Percentiles rank a stretch among this genome's conserved stretches.
Evolutionary conservation across 192 early-diverging fungal genomes (phyloP).

Genomic region (Coemansia sp.): DNA sequence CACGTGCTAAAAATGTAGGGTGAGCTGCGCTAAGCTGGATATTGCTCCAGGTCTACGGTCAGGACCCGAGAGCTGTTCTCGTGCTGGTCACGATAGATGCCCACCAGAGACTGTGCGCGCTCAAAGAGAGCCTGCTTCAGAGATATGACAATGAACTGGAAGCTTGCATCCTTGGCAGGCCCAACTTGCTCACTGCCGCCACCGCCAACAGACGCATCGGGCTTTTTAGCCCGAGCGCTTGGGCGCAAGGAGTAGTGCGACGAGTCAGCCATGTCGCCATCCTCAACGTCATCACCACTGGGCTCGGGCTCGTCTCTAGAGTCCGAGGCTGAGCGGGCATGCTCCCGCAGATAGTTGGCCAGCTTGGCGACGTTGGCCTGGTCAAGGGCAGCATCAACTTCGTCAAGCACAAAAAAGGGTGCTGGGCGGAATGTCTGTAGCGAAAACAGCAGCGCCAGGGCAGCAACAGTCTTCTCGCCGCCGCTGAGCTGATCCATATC

Average conservation of each 20-base stretch:
- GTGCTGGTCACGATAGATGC: slow-evolving; percentile 91
- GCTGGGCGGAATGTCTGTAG: slow-evolving; percentile 94
- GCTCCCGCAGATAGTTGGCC: slow-evolving; percentile 82
- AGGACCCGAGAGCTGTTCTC: slow-evolving; percentile 79
- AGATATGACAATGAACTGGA: slow-evolving; percentile 98
- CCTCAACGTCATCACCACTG: not conserved
- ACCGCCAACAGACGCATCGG: not conserved
- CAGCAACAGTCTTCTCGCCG: slow-evolving; percentile 98
- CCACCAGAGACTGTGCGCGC: slow-evolving; percentile 86
- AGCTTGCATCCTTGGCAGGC: slow-evolving; percentile 35
- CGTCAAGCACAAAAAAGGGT: slow-evolving; percentile 99
- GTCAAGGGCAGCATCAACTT: slow-evolving; percentile 98
- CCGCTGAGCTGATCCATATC: slow-evolving; percentile 99
- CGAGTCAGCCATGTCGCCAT: slow-evolving; percentile 4
- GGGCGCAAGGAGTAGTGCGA: slow-evolving; percentile 42
- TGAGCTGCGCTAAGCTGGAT: slow-evolving; percentile 16
- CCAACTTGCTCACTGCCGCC: not conserved
- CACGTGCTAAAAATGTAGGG: slow-evolving; percentile 24
- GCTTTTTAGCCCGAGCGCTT: slow-evolving; percentile 27
- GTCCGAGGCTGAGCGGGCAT: slow-evolving; percentile 39
- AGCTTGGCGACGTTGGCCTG: slow-evolving; percentile 94
- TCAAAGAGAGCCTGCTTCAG: slow-evolving; percentile 95
- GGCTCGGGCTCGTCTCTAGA: slow-evolving; percentile 1
- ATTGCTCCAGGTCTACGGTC: slow-evolving; percentile 66
- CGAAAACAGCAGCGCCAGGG: slow-evolving; percentile 94